phyloP scores from a whole-genome alignment of 1,139 yeast genomes.

The Protomyces gravidus region DNA sequence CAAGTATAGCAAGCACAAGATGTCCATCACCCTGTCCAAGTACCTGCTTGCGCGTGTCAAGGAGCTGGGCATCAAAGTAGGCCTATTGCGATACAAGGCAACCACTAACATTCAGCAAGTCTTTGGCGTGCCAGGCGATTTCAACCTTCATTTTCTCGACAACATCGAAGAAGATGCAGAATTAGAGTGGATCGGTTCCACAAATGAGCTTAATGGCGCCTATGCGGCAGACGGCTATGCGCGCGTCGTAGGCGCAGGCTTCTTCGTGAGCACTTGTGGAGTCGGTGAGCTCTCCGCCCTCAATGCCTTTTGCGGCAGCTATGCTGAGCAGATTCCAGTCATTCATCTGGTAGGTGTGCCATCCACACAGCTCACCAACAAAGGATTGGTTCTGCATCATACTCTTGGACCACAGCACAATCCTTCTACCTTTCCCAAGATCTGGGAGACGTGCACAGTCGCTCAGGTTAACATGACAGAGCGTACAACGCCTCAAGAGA shows the following conservation, averaged over 20 bases:
- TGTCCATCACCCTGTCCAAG: slow-evolving; percentile 4
- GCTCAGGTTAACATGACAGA: slow-evolving; percentile 38
- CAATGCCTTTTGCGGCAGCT: slow-evolving; percentile 79
- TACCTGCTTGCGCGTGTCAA: slow-evolving; percentile 8
- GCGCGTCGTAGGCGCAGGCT: slow-evolving; percentile 42
- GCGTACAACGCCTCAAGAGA: slow-evolving; percentile 57
- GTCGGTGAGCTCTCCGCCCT: slow-evolving; percentile 70
- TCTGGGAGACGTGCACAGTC: slow-evolving; percentile 55
- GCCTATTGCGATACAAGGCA: not conserved
- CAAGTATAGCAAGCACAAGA: not conserved
- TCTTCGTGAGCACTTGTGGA: slow-evolving; percentile 31
- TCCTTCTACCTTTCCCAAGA: slow-evolving; percentile 2
- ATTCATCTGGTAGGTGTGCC: slow-evolving; percentile 81
- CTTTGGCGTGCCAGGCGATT: slow-evolving; percentile 60
- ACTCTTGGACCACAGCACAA: slow-evolving; percentile 44
- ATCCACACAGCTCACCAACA: slow-evolving; percentile 47
- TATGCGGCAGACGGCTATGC: slow-evolving; percentile 80
- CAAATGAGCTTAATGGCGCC: slow-evolving; percentile 62
- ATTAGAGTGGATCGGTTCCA: slow-evolving; percentile 56
- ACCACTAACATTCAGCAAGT: slow-evolving; percentile 39
- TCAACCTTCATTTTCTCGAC: slow-evolving; percentile 45
- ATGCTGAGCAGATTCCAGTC: slow-evolving; percentile 71
- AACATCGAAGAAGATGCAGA: slow-evolving; percentile 38
- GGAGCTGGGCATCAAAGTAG: slow-evolving; percentile 7
- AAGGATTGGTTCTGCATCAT: slow-evolving; percentile 54